These are phyloP conservation scores for Colletotrichum sp. DNA, from an alignment of 2,329 filamentous ascomycete species.

Conservation along the genomic window DNA sequence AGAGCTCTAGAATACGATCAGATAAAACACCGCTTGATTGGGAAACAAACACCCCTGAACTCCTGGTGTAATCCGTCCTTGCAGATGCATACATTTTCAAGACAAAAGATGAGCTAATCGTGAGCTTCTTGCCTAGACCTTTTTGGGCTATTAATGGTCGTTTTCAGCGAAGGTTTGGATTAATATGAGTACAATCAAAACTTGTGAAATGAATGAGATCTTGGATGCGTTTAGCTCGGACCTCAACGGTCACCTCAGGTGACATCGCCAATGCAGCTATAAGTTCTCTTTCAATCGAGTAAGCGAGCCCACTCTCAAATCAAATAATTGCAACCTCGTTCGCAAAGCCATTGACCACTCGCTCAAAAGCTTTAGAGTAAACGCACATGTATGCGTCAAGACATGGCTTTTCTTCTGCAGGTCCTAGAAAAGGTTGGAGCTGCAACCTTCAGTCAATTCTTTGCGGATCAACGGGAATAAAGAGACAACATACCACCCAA, in stretches of 20 bases:
- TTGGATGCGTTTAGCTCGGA: neutral
- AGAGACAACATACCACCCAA: neutral
- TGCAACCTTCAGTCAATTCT: neutral
- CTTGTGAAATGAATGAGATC: neutral
- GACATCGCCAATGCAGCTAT: neutral
- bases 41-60: neutral
- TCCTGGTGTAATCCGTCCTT: neutral
- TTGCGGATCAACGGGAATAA: neutral
- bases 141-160: neutral
- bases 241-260: neutral
- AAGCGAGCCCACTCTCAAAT: neutral
- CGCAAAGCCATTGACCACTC: neutral
- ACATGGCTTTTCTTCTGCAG: neutral
- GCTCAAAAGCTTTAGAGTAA: neutral
- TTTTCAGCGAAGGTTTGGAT: neutral
- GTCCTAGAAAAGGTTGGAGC: neutral
- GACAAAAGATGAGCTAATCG: neutral
- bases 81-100: neutral
- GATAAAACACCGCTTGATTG: neutral
- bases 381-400: neutral
- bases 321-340: neutral
- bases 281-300: neutral
- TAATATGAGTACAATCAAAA: neutral
- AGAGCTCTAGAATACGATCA: neutral
- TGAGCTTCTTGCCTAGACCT: neutral